Evolutionary conservation across 2,329 filamentous ascomycete genomes (phyloP).

Genomic region (Bipolaris gigantea): DNA sequence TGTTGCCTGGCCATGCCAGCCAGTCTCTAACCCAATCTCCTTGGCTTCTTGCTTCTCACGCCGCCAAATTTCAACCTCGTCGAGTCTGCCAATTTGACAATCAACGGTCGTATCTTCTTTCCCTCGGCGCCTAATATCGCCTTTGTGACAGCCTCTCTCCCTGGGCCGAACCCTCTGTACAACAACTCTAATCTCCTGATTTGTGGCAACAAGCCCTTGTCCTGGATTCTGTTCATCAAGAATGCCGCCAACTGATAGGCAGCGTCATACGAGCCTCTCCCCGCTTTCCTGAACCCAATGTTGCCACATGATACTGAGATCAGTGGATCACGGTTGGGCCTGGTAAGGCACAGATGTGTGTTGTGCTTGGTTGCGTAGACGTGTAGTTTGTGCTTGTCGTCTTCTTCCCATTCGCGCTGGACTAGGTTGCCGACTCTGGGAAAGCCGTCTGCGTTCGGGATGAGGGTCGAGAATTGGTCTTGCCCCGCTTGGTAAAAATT

Average conservation of each 20-base stretch:
- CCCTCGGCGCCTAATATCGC: slow-evolving; percentile 86
- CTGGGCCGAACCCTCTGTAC: slow-evolving; percentile 80
- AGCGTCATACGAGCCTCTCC: slow-evolving; percentile 82
- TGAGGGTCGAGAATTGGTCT: slow-evolving; percentile 23
- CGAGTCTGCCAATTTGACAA: slow-evolving; percentile 78
- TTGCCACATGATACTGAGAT: slow-evolving; percentile 82
- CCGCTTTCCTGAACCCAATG: slow-evolving; percentile 85
- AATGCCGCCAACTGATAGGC: slow-evolving; percentile 88
- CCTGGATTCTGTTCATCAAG: slow-evolving; percentile 80
- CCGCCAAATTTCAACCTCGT: slow-evolving; percentile 96
- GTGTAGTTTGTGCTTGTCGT: slow-evolving; percentile 80
- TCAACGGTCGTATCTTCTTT: slow-evolving; percentile 70
- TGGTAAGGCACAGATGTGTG: slow-evolving; percentile 87
- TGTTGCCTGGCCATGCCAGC: not conserved
- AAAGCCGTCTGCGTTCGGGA: slow-evolving; percentile 14
- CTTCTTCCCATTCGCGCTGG: slow-evolving; percentile 34
- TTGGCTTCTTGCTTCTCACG: slow-evolving; percentile 79
- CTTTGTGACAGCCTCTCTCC: slow-evolving; percentile 87
- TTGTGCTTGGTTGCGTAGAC: slow-evolving; percentile 90
- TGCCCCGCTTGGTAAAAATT: slow-evolving; percentile 21
- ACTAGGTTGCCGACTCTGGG: slow-evolving; percentile 19
- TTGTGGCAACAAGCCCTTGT: slow-evolving; percentile 73
- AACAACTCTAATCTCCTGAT: slow-evolving; percentile 79
- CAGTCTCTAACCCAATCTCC: slow-evolving; percentile 68
- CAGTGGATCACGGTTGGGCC: slow-evolving; percentile 76